Base-by-base conservation (phyloP, 352 stramenopile species). In the Blastocystis hominis region DNA sequence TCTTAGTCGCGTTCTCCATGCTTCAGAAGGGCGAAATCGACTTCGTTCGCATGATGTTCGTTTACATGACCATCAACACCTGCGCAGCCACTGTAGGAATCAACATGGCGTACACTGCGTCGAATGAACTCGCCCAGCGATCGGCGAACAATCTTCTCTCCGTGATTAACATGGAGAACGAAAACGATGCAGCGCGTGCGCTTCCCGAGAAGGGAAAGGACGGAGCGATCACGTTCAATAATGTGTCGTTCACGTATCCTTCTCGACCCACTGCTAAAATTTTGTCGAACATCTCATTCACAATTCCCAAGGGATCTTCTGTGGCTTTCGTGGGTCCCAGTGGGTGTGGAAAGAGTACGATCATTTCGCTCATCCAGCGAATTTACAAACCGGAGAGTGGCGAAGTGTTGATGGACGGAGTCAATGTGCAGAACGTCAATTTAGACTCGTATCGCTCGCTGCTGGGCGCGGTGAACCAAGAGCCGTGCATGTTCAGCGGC, bases 191-290 rank as follows among this genome's bases (percentile, higher is more conserved):
- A 17, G 68, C 42, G 20, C 68, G 68, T 3, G 68, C 46, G 38
- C 34, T 61, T 20, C 59, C 30, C 17, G 62, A 24, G 53, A 30
- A 78, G 53, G 68, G 40, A 17, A 50, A 80, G 0, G 47, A 84
- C 3, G 89, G 88, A 1, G 55, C 90, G 0, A 94, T 95, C 15
- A 89, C 92, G 20, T 95, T 98, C 78, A 62, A 95, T 42, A 90
- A 97, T 81, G 92, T 98, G 10, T 79, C 68, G 6, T 97, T 98
- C 89, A 89, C 91, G 1, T 98, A 98, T 89, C 94, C 95, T 4
- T 93, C 93, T 0, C 89, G 94, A 50, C 91, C 91, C 0, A 91
- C 94, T 4, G 89, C 91, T 13, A 68, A 66, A 2, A 92, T 97
- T 62, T 93, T 97, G 79, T 91, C 92, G 36, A 89, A 89, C 53